Conservation (phyloP, 2,329 filamentous ascomycete species). For the Sclerotinia glacialis region DNA sequence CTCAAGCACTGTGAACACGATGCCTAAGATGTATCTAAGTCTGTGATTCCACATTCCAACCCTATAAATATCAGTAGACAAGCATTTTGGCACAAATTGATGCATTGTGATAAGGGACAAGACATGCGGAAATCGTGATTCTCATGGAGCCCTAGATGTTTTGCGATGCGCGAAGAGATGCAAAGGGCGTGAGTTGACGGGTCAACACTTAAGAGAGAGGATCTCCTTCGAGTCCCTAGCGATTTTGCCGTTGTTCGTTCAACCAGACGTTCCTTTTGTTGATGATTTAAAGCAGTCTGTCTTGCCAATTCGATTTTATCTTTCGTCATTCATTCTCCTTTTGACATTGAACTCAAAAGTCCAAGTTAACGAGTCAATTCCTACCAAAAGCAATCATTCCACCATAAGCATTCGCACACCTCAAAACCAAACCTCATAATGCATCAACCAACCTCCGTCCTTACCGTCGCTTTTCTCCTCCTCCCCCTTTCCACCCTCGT, state of each 20-base stretch:
- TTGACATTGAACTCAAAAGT: neutral
- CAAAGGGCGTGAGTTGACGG: neutral
- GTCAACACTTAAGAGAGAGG: neutral
- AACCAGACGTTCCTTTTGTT: neutral
- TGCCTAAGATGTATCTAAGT: neutral
- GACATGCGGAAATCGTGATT: neutral
- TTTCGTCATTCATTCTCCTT: neutral
- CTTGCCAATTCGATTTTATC: neutral
- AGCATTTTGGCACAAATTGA: neutral
- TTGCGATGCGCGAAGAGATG: no score
- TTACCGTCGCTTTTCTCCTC: neutral
- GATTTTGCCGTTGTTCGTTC: neutral
- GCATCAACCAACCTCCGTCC: neutral
- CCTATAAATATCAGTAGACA: neutral
- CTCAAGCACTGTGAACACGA: neutral
- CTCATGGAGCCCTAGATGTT: neutral
- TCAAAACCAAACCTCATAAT: neutral
- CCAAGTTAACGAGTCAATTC: neutral
- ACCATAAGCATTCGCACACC: neutral
- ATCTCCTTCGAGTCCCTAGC: neutral
- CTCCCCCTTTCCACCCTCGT: neutral
- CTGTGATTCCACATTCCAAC: conserved; percentile 1
- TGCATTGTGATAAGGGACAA: neutral
- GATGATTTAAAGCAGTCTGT: neutral
- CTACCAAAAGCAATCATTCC: neutral